Conservation (phyloP, 1,139 yeast species). For the Taphrina deformans region DNA sequence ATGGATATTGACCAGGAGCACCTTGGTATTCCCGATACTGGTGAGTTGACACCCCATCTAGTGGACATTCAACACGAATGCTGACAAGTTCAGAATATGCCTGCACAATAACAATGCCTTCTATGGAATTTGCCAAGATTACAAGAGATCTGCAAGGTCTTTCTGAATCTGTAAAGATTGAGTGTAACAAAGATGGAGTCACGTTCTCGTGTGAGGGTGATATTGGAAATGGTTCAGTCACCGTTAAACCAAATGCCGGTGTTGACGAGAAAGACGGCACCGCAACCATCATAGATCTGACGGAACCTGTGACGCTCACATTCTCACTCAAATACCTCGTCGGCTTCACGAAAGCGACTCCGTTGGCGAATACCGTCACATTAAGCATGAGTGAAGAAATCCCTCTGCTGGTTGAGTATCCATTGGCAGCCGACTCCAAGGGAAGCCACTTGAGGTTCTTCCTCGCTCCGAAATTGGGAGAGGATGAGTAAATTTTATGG, state of each 20-base stretch:
- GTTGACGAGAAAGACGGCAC: conserved; percentile 66
- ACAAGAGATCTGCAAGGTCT: conserved; percentile 83
- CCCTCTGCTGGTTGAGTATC: conserved; percentile 92
- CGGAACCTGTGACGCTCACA: conserved; percentile 82
- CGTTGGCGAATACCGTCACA: conserved; percentile 73
- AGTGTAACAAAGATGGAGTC: conserved; percentile 88
- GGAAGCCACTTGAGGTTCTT: conserved; percentile 94
- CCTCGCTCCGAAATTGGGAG: conserved; percentile 96
- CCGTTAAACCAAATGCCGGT: conserved; percentile 75
- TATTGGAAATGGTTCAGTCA: conserved; percentile 82
- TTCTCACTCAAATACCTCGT: conserved; percentile 88
- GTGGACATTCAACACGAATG: too few species aligned
- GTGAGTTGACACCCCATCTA: too few species aligned
- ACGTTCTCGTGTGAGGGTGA: conserved; percentile 91
- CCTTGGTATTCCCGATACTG: conserved; percentile 90
- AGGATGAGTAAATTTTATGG: conserved; percentile 56
- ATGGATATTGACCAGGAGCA: conserved; percentile 97
- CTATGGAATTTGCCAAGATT: conserved; percentile 82
- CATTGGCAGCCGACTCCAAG: conserved; percentile 54
- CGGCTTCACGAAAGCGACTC: conserved; percentile 88
- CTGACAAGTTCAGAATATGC: conserved; percentile 57
- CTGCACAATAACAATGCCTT: conserved; percentile 82
- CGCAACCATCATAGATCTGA: conserved; percentile 71
- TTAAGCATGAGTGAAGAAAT: conserved; percentile 85
- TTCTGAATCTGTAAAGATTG: conserved; percentile 81